phyloP scores from a whole-genome alignment of 2,329 filamentous ascomycete species.

The Penicillium aurantiogriseum region DNA sequence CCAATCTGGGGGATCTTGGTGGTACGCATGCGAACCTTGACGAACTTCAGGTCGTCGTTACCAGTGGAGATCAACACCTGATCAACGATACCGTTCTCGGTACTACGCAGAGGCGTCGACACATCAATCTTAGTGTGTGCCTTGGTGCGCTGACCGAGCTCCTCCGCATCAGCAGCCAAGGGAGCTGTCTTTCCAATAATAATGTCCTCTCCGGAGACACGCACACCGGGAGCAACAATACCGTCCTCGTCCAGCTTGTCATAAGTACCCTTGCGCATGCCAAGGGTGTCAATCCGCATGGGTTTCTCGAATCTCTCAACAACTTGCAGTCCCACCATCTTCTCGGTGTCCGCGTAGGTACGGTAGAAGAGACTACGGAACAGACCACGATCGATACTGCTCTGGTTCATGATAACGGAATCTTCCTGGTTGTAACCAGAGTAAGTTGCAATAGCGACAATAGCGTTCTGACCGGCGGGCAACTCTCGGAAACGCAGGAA shows the following conservation, averaged over 20 bases:
- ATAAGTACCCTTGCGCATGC: constrained; percentile 91
- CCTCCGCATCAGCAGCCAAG: constrained; percentile 86
- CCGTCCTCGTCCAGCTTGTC: constrained; percentile 98
- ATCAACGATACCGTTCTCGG: constrained; percentile 95
- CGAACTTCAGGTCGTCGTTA: constrained; percentile 88
- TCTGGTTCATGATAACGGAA: constrained; percentile 99
- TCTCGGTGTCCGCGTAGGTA: constrained; percentile 95
- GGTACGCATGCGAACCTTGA: constrained; percentile 95
- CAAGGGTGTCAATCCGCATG: constrained; percentile 79
- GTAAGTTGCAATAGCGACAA: constrained; percentile 95
- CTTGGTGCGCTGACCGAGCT: constrained; percentile 87
- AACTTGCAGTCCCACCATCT: constrained; percentile 88
- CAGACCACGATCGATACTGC: constrained; percentile 93
- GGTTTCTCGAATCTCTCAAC: constrained; percentile 97
- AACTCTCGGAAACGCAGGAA: constrained; percentile 97
- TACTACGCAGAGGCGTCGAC: constrained; percentile 89
- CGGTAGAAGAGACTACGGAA: constrained; percentile 98
- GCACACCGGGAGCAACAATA: constrained; percentile 87
- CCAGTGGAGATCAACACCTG: constrained; percentile 92
- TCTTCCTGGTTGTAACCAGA: constrained; percentile 99
- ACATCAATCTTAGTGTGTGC: constrained; percentile 92
- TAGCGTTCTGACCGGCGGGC: constrained; percentile 95
- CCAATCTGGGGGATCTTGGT: constrained; percentile 98
- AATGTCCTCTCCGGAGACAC: constrained; percentile 95
- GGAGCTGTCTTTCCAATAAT: constrained; percentile 99